Base-by-base conservation (phyloP, 1,284 basidiomycete species). In the Ceratobasidium sp. region DNA sequence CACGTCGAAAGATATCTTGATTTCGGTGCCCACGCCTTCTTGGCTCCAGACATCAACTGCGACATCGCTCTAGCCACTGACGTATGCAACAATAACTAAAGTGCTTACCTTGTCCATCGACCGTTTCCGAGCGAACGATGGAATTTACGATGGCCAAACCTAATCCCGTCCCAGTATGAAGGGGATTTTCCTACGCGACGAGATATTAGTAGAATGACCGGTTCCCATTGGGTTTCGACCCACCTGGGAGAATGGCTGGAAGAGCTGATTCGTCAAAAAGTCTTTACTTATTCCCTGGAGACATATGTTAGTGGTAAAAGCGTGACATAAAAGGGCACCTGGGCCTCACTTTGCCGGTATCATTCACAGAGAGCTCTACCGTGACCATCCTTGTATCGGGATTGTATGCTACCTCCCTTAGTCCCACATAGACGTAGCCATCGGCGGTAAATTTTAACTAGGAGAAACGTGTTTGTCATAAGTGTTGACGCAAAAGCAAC, bases 131-230 rank as follows among this genome's bases (percentile, higher is more conserved):
- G 29, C 90, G 90, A 41, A 97, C 90, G 75, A 96, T 96, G 79
- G 93, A 96, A 85, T 95, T 96, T 81, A 98, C 97, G 78, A 99
- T 99, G 27, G 97, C 96, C 27, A 98, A 89, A n/a, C 97, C 97
- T 1, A 99, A 88, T 19, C 97, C 97, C 0, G 97, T 99, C 0
- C 97, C 97, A 1, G 95, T 92, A 80, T 97, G 95, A 9, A 95
- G 82, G 1, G 94, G 93, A 79, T 96, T 95, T 82, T 94, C 93
- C 84, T 72, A 33, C 36, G 7, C 24, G 6, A 48, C 5, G 11
- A 9, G 19, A 19, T 63, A 27, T 41, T 14, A 11, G 36, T 41
- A 41, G 36, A 41, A 15, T 22, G 31, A 41, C 1, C 1, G 17
- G 17, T 22, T 86, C 74, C 4, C 4, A 11, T 22, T 45, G 17